Base-by-base conservation (phyloP, 129 eudicot genomes). In the Centella asiatica region DNA sequence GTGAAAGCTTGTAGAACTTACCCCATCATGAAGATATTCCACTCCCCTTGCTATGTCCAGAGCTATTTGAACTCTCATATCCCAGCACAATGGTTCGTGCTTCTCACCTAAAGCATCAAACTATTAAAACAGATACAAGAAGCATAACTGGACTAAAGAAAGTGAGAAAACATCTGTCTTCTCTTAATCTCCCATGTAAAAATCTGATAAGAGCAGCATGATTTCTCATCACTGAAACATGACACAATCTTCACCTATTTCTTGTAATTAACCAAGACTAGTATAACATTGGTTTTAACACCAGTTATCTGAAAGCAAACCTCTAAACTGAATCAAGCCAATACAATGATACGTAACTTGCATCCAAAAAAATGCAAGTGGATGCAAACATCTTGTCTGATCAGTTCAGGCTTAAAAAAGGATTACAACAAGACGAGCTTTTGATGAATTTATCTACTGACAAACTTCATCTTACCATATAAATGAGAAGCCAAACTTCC, bases 1-100 rank as follows among this genome's bases (percentile, higher is more conserved):
- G 55, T 27, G 22, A 27, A 31, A 42, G 33, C 68, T 26, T 26
- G 15, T 19, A 65, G 39, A 77, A 66, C 76, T 77, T 82, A 92
- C 98, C 74, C 98, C 98, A 75, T 92, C 98, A 74, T 92, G 98
- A 65, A 92, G 98, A 82, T 92, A 92, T 70, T 92, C 95, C 86
- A 92, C 82, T 49, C 98, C 98, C 70, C 94, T 77, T 34, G 98
- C 90, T 72, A 92, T 86, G 71, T 92, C 96, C 51, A 92, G 78
- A 66, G 98, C 98, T 64, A 92, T 74, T 72, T 84, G 84, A 62
- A 87, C 84, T 76, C 98, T 79, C 45, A 82, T 70, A 65, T 81
- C 80, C 98, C 96, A 92, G 69, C 79, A 79, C 72, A 92, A 71
- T 11, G 79, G 69, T 67, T 82, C 90, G 51, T 75, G 86, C 57